A percentile compares a stretch with the other conserved stretches of the same genome.
phyloP scores from a whole-genome alignment of 2,329 filamentous ascomycete species.

The Penicillium sp. region DNA sequence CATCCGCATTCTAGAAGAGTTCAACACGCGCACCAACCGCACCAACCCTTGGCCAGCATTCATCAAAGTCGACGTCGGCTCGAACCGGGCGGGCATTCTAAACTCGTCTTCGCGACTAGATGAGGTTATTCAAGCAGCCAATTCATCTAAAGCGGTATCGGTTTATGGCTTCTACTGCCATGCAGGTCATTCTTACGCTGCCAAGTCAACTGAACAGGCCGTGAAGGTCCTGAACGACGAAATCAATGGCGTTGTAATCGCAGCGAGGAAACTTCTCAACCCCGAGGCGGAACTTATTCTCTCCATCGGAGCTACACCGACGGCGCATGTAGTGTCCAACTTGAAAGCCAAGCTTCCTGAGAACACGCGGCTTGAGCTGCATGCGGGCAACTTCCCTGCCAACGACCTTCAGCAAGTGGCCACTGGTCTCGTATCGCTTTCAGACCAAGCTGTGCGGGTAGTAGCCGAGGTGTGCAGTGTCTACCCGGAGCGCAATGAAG shows the following conservation, averaged over 20 bases:
- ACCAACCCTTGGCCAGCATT: slow-evolving; percentile 31
- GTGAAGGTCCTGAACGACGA: slow-evolving; percentile 28
- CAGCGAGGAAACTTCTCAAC: slow-evolving; percentile 23
- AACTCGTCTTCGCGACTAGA: slow-evolving; percentile 23
- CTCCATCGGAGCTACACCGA: slow-evolving; percentile 36
- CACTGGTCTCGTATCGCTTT: slow-evolving; percentile 27
- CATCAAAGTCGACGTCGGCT: slow-evolving; percentile 38
- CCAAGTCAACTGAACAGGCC: slow-evolving; percentile 28
- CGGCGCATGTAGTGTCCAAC: slow-evolving; percentile 32
- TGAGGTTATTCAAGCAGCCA: slow-evolving; percentile 24
- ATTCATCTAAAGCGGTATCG: slow-evolving; percentile 25
- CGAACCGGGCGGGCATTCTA: slow-evolving; percentile 32
- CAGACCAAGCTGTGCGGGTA: slow-evolving; percentile 30
- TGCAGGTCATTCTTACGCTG: slow-evolving; percentile 36
- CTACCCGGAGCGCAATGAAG: slow-evolving; percentile 38
- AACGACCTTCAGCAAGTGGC: slow-evolving; percentile 41
- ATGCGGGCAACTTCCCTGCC: slow-evolving; percentile 36
- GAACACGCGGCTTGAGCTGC: slow-evolving; percentile 29
- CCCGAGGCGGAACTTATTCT: slow-evolving; percentile 24
- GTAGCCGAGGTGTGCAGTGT: slow-evolving; percentile 36
- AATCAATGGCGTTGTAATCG: slow-evolving; percentile 27
- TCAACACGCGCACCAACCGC: slow-evolving; percentile 2
- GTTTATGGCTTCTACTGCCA: slow-evolving; percentile 40
- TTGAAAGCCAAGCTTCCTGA: slow-evolving; percentile 25
- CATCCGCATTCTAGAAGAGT: slow-evolving; percentile 26